phyloP scores from a whole-genome alignment of 495 filamentous ascomycete genomes.

The Daldinia vernicosa region DNA sequence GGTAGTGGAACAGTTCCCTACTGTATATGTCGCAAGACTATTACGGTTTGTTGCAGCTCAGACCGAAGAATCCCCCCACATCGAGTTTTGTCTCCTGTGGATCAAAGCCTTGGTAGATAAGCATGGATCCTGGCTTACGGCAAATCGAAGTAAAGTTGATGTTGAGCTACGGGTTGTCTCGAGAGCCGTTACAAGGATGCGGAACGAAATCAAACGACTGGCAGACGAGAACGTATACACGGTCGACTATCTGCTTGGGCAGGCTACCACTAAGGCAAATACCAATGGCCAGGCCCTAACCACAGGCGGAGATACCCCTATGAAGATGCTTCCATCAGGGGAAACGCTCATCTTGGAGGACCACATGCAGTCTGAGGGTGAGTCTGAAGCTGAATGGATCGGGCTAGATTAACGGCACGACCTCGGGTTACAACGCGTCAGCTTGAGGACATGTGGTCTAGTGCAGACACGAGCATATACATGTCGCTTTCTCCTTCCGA shows the following conservation, averaged over 20 bases:
- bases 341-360: constrained; percentile 43
- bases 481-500: background rate
- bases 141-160: constrained; percentile 77
- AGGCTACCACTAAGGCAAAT: constrained; percentile 43
- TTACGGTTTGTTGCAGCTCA: constrained; percentile 86
- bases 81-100: constrained; percentile 95
- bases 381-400: constrained; percentile 62
- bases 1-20: constrained; percentile 80
- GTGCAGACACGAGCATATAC: background rate
- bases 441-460: background rate
- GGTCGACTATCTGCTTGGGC: constrained; percentile 77
- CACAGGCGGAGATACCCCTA: constrained; percentile 18
- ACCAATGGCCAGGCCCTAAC: constrained; percentile 12
- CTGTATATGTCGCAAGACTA: constrained; percentile 83
- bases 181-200: constrained; percentile 78
- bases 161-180: constrained; percentile 82
- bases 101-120: constrained; percentile 82
- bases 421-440: background rate
- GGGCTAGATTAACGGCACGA: constrained; percentile 56
- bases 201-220: constrained; percentile 73
- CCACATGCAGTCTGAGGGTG: constrained; percentile 44
- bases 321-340: constrained; percentile 42
- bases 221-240: constrained; percentile 88
- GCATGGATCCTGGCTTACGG: constrained; percentile 84
- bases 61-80: constrained; percentile 87